Conservation (phyloP, 164 flowering plant species). For the Vitis labrusca region DNA sequence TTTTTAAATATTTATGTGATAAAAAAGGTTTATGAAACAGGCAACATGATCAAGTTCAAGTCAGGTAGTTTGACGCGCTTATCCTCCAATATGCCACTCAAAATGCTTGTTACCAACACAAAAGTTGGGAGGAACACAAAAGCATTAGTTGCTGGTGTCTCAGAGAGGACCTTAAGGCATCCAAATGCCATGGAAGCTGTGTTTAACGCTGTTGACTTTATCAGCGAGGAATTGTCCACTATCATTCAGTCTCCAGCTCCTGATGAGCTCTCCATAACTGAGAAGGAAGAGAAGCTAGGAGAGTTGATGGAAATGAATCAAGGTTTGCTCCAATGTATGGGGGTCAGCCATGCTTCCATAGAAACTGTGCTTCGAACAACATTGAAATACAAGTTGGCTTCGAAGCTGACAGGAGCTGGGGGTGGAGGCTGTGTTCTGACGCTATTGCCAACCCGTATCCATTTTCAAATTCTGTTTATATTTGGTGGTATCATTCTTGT, state of each 20-base stretch:
- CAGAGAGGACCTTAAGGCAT: slow-evolving; percentile 77
- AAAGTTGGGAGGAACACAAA: slow-evolving; percentile 96
- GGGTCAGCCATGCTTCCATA: slow-evolving; percentile 90
- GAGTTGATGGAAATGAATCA: slow-evolving; percentile 98
- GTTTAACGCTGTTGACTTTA: slow-evolving; percentile 83
- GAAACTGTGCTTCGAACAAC: slow-evolving; percentile 88
- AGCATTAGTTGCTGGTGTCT: slow-evolving; percentile 90
- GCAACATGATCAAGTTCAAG: slow-evolving; percentile 89
- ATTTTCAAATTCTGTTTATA: neutral
- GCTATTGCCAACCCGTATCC: slow-evolving; percentile 87
- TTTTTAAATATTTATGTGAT: neutral
- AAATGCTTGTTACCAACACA: slow-evolving; percentile 90
- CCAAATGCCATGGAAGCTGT: slow-evolving; percentile 77
- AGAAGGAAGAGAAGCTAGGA: slow-evolving; percentile 75
- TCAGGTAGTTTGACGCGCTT: slow-evolving; percentile 65
- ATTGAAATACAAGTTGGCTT: slow-evolving; percentile 70
- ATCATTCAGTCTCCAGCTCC: slow-evolving; percentile 59
- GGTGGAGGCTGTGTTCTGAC: slow-evolving; percentile 99
- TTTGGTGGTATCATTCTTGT: neutral
- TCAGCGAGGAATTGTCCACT: slow-evolving; percentile 77
- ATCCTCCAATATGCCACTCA: slow-evolving; percentile 64
- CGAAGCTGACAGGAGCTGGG: slow-evolving; percentile 98
- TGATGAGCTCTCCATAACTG: slow-evolving; percentile 63
- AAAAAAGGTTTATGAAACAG: slow-evolving; percentile 37
- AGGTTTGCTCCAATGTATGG: slow-evolving; percentile 95